Evolutionary conservation across 768 basidiomycete species (phyloP), one percentile per base, ranked within the genome.

Genomic region (Lepiota brunneoincarnata): DNA sequence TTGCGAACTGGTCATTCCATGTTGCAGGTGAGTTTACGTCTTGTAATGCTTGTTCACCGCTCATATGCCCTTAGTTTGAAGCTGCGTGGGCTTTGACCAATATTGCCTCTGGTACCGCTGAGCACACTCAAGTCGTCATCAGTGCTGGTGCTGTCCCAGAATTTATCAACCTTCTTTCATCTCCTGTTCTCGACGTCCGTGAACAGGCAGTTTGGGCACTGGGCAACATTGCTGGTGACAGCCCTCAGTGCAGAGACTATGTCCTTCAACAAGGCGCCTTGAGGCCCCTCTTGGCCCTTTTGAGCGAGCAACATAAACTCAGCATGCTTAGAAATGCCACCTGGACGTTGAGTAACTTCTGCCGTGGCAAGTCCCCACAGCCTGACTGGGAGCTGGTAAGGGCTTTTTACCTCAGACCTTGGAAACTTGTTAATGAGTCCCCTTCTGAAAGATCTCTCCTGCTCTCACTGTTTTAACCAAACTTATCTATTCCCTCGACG

Each of bases 151-250:
- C 97, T 21, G 95, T 99, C 14, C 96, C 95, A 2, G 87, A 95
- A 71, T 99, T 99, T 68, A 98, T 99, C 76, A 92, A 92, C 62
- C 84, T 99, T 43, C 77, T 98, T 38, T 94, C 92, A 7, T 97
- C 95, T n/a, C 77, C 85, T 39, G 93, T 97, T 35, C 79, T 94
- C 55, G 97, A 99, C 72, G 97, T 99, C 57, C 87, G 96, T 56
- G 97, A 99, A 74, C 97, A 99, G 73, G 97, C 97, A 21, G 97
- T 99, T 21, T 99, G 96, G 97, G 97, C 97, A 18, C 80, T 99
- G 56, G 97, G 97, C 54, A 99, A 99, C 75, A 98, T 99, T 59
- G 97, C 97, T 49, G 97, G 97, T 56, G 97, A 99, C 71, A 96
- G 93, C 60, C 97, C 97, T 18, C 86, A 90, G 67, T 99, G 97